Evolutionary conservation across 352 stramenopile genomes (phyloP).

Genomic region (Pilasporangium apinafurcum): DNA sequence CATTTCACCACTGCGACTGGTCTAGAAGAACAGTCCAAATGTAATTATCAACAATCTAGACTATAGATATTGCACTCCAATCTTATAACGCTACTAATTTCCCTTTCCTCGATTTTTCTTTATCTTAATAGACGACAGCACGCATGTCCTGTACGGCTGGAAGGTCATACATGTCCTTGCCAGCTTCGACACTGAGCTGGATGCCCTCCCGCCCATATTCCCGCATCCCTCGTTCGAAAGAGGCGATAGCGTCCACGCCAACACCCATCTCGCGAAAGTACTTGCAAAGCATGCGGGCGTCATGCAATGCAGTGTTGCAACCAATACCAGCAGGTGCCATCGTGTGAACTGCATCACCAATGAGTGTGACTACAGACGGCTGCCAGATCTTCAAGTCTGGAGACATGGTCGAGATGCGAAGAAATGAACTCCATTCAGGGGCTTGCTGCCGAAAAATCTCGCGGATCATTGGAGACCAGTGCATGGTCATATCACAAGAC

Average conservation of each 20-base stretch:
- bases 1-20: too few relatives aligned
- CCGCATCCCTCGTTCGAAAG: constrained; percentile 52
- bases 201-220: constrained; percentile 34
- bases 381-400: constrained; percentile 38
- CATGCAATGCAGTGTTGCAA: constrained; percentile 46
- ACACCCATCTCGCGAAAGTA: constrained; percentile 39
- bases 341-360: constrained; percentile 58
- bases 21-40: too few relatives aligned
- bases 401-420: constrained; percentile 54
- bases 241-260: constrained; percentile 30
- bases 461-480: constrained; percentile 40
- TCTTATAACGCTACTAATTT: too few relatives aligned
- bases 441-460: constrained; percentile 33
- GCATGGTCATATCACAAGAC: constrained; percentile 36
- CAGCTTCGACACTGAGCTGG: constrained; percentile 27
- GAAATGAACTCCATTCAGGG: constrained; percentile 47
- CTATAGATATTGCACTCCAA: too few relatives aligned
- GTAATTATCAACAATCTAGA: too few relatives aligned
- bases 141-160: constrained; percentile 38
- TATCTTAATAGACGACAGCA: constrained; percentile 20
- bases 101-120: too few relatives aligned
- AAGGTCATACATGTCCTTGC: constrained; percentile 40
- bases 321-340: constrained; percentile 52
- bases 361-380: constrained; percentile 35
- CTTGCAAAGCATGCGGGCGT: constrained; percentile 40